These are phyloP conservation scores for Rhizopogon salebrosus DNA, from an alignment of 768 basidiomycete genomes.

Conservation along the genomic window DNA sequence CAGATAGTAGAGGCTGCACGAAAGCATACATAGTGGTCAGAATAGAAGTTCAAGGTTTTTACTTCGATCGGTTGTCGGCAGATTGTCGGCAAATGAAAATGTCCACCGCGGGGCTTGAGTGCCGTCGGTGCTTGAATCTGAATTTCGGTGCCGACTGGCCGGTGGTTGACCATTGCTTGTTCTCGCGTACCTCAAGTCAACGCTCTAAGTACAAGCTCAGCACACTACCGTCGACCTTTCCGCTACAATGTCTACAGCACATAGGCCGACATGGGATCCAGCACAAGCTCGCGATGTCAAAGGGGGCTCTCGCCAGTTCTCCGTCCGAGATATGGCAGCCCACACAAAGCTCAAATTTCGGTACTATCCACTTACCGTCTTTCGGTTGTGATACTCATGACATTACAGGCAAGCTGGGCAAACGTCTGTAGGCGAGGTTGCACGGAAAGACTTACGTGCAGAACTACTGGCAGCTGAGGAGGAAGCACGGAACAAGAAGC, in stretches of 20 bases:
- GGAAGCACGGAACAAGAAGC: conserved; percentile 85
- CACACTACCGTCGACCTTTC: background rate
- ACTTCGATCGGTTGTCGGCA: background rate
- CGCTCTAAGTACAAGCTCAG: background rate
- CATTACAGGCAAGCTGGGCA: conserved; percentile 78
- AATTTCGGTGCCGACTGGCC: background rate
- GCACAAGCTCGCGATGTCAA: conserved; percentile 91
- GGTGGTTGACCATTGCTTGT: background rate
- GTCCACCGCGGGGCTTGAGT: too few species aligned
- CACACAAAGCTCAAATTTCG: conserved; percentile 99
- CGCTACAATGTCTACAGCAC: conserved; percentile 74
- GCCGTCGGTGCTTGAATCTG: background rate
- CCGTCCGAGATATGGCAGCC: conserved; percentile 88
- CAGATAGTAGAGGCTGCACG: background rate
- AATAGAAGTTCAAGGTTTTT: background rate
- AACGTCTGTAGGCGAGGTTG: conserved; percentile 72
- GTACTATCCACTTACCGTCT: conserved; percentile 27
- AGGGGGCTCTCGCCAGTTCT: conserved; percentile 88
- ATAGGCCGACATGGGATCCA: conserved; percentile 96
- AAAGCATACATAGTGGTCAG: background rate
- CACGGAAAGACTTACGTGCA: conserved; percentile 71
- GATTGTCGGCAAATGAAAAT: background rate
- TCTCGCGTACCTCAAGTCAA: background rate
- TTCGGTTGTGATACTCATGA: background rate
- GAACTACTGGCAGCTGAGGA: conserved; percentile 84